phyloP scores from a whole-genome alignment of 495 filamentous ascomycete species.

The Talaromyces stipitatus region DNA sequence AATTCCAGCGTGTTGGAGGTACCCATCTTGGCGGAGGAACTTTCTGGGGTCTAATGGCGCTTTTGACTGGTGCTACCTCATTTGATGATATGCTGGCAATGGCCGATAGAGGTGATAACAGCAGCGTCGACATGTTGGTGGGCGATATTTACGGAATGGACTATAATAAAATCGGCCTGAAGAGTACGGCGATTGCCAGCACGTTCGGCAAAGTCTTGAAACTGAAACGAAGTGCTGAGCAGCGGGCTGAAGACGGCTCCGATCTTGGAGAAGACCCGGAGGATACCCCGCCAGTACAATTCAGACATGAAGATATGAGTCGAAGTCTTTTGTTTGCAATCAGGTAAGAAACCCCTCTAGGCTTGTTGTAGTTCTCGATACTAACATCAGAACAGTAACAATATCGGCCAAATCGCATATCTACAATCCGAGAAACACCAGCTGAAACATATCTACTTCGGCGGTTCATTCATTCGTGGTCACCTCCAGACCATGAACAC shows the following conservation, averaged over 20 bases:
- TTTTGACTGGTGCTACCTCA: slow-evolving; percentile 80
- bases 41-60: slow-evolving; percentile 85
- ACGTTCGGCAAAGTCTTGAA: slow-evolving; percentile 95
- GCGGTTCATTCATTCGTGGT: slow-evolving; percentile 92
- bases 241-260: slow-evolving; percentile 68
- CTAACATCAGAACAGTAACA: slow-evolving; percentile 58
- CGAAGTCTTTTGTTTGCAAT: slow-evolving; percentile 74
- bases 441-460: slow-evolving; percentile 91
- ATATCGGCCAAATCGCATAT: slow-evolving; percentile 97
- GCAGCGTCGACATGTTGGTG: slow-evolving; percentile 91
- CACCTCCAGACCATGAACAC: slow-evolving; percentile 98
- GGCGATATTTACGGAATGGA: slow-evolving; percentile 97
- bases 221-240: slow-evolving; percentile 70
- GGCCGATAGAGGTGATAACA: slow-evolving; percentile 90
- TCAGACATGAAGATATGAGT: slow-evolving; percentile 59
- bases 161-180: slow-evolving; percentile 90
- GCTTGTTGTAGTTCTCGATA: background rate
- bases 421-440: slow-evolving; percentile 88
- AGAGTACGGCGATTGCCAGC: slow-evolving; percentile 87
- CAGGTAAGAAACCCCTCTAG: slow-evolving; percentile 36
- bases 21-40: slow-evolving; percentile 94
- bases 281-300: slow-evolving; percentile 27
- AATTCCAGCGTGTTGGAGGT: slow-evolving; percentile 85
- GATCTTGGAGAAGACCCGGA: slow-evolving; percentile 45
- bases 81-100: slow-evolving; percentile 95